phyloP scores from a whole-genome alignment of 306 rosid genomes.

The Rosa chinensis region DNA sequence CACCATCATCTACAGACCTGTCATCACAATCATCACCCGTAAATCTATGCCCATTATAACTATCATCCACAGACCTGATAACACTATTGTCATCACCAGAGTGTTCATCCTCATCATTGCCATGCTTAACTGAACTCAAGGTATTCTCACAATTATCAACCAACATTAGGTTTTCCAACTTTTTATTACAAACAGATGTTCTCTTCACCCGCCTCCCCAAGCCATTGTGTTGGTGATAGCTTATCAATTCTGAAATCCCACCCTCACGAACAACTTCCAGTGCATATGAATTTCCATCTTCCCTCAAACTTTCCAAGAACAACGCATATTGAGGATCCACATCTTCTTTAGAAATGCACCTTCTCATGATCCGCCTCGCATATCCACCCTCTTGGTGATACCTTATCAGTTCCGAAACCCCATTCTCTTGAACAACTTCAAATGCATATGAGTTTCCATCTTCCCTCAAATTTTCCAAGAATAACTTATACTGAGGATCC shows the following conservation, averaged over 20 bases:
- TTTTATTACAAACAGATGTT: background rate
- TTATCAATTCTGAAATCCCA: background rate
- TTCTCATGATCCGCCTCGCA: background rate
- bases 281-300: slow-evolving; percentile 5
- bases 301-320: slow-evolving; percentile 38
- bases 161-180: background rate
- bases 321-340: slow-evolving; percentile 29
- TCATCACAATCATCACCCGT: background rate
- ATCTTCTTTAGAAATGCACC: background rate
- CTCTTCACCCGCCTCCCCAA: background rate
- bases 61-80: background rate
- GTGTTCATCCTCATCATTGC: background rate
- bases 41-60: background rate
- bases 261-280: background rate
- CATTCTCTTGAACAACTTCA: background rate
- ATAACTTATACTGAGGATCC: slow-evolving; percentile 34
- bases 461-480: slow-evolving; percentile 37
- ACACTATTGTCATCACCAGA: slow-evolving; percentile 14
- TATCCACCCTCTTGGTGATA: background rate
- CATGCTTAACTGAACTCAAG: slow-evolving; percentile 7
- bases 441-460: slow-evolving; percentile 1
- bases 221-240: background rate
- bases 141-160: slow-evolving; percentile 14
- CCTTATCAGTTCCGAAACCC: background rate
- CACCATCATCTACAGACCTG: background rate